phyloP scores from a whole-genome alignment of 1,139 yeast species.

The Yamadazyma dushanensis region DNA sequence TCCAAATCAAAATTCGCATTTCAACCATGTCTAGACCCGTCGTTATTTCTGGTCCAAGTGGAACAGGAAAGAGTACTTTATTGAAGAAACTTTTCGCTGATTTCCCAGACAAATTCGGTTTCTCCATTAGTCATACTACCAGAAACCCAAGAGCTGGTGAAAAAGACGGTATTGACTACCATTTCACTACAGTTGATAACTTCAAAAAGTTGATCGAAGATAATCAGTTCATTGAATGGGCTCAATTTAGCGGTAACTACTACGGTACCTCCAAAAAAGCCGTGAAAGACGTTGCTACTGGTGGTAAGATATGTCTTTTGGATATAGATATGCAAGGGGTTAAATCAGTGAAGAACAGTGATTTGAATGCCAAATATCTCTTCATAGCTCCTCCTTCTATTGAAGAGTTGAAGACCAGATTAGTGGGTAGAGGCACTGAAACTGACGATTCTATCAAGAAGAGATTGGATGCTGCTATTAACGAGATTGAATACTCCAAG shows the following conservation, averaged over 20 bases:
- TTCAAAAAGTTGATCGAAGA: constrained; percentile 75
- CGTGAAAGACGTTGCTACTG: constrained; percentile 68
- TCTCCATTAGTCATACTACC: constrained; percentile 93
- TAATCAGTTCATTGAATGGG: constrained; percentile 91
- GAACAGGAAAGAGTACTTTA: constrained; percentile 93
- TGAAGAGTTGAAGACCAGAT: constrained; percentile 69
- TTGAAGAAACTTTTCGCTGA: constrained; percentile 88
- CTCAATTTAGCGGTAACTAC: constrained; percentile 95
- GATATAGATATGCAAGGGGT: constrained; percentile 99
- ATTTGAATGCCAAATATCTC: constrained; percentile 78
- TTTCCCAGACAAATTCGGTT: constrained; percentile 86
- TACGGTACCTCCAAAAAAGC: constrained; percentile 91
- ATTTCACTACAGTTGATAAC: constrained; percentile 75
- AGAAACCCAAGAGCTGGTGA: constrained; percentile 92
- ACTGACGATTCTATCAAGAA: constrained; percentile 78
- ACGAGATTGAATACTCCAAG: constrained; percentile 84
- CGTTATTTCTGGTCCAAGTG: constrained; percentile 96
- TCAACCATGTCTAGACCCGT: constrained; percentile 61
- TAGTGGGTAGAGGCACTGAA: constrained; percentile 92
- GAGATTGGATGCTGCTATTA: constrained; percentile 82
- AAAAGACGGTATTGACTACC: constrained; percentile 83
- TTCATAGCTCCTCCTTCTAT: constrained; percentile 92
- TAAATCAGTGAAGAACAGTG: constrained; percentile 79
- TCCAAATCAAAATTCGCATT: neutral
- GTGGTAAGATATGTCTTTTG: constrained; percentile 76